These are phyloP conservation scores for Canariomyces notabilis DNA, from an alignment of 2,329 filamentous ascomycete species.

Conservation along the genomic window DNA sequence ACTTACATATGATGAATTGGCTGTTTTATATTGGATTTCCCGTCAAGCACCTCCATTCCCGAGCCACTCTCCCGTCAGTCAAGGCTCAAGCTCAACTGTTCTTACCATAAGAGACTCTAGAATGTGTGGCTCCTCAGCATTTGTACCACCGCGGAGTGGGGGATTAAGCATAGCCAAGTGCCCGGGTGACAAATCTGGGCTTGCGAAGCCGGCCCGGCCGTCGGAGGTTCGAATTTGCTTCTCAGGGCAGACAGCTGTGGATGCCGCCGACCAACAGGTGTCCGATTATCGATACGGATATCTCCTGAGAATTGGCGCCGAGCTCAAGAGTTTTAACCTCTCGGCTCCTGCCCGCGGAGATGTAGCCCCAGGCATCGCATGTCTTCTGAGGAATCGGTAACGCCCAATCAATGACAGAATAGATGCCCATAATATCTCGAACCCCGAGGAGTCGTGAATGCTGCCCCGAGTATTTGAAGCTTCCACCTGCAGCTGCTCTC, in stretches of 20 bases:
- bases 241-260: background rate
- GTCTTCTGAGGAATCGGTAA: background rate
- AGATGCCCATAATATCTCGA: background rate
- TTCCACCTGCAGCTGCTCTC: background rate
- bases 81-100: no score
- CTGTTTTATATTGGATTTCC: no score
- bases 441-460: slow-evolving; percentile 1
- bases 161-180: no score
- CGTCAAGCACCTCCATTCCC: no score
- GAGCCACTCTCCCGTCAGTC: no score
- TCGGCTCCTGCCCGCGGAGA: slow-evolving; percentile 7
- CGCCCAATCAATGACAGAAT: background rate
- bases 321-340: background rate
- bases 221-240: slow-evolving; percentile 15
- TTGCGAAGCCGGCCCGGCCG: slow-evolving; percentile 22
- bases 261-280: background rate
- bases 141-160: no score
- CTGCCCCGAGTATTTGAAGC: background rate
- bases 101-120: no score
- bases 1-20: no score
- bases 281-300: background rate
- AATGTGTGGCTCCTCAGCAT: no score
- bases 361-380: background rate
- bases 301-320: slow-evolving; percentile 2
- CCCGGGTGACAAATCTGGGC: no score